Percentiles rank a stretch among this genome's conserved stretches.
Conservation (phyloP, 1,284 basidiomycete genomes). For the Mycena citricolor region DNA sequence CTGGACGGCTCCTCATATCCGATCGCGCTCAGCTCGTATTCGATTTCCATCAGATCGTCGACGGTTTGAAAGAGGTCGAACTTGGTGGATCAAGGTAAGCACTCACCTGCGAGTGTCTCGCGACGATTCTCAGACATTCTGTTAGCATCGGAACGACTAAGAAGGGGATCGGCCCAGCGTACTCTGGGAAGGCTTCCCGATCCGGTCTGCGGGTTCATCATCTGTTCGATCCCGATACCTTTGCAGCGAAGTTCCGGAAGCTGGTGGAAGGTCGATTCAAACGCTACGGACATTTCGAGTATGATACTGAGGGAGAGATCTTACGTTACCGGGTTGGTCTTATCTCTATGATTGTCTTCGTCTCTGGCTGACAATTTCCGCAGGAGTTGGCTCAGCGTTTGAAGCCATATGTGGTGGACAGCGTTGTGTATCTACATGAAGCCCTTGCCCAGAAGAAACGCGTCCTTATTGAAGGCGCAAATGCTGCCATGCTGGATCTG, state of each 20-base stretch:
- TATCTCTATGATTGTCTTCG: background rate
- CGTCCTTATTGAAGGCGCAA: constrained; percentile 94
- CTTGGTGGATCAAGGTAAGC: constrained; percentile 81
- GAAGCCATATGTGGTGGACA: constrained; percentile 87
- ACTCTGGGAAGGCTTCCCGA: constrained; percentile 95
- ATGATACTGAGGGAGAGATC: constrained; percentile 98
- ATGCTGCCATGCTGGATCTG: constrained; percentile 97
- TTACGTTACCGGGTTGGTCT: constrained; percentile 76
- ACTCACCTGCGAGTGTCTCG: constrained; percentile 6
- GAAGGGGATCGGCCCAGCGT: constrained; percentile 98
- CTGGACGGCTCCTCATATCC: constrained; percentile 86
- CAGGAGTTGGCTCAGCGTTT: constrained; percentile 85
- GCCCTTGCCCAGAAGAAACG: constrained; percentile 76
- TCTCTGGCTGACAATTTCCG: background rate
- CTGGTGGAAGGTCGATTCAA: constrained; percentile 97
- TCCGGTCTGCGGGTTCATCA: constrained; percentile 96
- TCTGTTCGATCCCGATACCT: constrained; percentile 86
- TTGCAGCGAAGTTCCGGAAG: constrained; percentile 91
- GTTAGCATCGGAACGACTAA: constrained; percentile 95
- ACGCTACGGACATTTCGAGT: constrained; percentile 97
- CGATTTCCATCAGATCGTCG: constrained; percentile 99
- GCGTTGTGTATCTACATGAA: constrained; percentile 82
- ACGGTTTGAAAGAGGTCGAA: constrained; percentile 97
- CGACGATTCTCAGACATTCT: constrained; percentile 6
- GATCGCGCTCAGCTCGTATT: constrained; percentile 97